Base-by-base conservation (phyloP, 768 basidiomycete genomes). In the Tricholoma hemisulphureum region DNA sequence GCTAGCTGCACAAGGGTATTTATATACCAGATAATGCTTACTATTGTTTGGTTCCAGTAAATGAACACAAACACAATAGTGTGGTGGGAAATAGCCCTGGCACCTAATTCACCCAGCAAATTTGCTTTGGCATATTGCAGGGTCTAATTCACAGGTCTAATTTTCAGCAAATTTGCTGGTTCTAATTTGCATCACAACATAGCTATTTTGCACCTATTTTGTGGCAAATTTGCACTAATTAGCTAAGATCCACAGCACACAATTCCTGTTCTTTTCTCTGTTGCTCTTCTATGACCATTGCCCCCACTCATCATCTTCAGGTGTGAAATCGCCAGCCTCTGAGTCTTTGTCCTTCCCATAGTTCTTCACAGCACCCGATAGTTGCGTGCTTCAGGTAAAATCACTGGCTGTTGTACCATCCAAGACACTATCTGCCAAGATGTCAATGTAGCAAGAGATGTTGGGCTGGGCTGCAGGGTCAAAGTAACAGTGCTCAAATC, bases 401-500 rank as follows among this genome's bases (percentile, higher is more conserved):
- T 53, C 31, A 31, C 28, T 23, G 4, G 23, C 7, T 32, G 26
- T 11, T 37, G 51, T 24, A 35, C 34, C 20, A 35, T 53, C 24
- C 13, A 34, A 24, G 23, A 53, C 20, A 16, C 51, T 53, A 37
- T 53, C 32, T 37, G 32, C 51, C 37, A 37, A 23, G 51, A 55
- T 55, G 20, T 46, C 11, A 9, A 46, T 14, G 32, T 34, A 55
- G 18, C 24, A n/a, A 28, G 43, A 31, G 54, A 55, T 55, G 21
- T 55, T 43, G 34, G 48, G 48, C 43, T 55, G 28, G n/a, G 54
- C 54, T 21, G 43, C 43, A 18, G 48, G 54, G 48, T 55, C 41
- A 46, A 45, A 55, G 39, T 46, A 24, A 46, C 16, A 23, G 35
- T 54, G 37, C 34, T 54, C 23, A 29, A 54, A 54, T 21, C 53